These are phyloP conservation scores for Parsonsia alboflavescens DNA, from an alignment of 257 asterid species.

Conservation along the genomic window DNA sequence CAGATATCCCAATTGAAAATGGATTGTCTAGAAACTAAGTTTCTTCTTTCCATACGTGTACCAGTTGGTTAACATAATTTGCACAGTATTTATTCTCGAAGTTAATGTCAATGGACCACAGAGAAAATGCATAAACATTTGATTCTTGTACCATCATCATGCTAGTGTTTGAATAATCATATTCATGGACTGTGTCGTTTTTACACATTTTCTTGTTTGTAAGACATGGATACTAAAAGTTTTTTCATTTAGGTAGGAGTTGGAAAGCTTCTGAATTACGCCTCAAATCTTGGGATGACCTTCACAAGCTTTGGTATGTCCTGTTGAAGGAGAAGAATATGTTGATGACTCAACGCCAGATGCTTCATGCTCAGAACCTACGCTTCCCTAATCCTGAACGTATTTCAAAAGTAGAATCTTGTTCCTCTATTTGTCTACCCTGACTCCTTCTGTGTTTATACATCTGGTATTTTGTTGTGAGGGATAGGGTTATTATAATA, in stretches of 20 bases:
- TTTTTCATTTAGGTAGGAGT: conserved; percentile 57
- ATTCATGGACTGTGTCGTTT: neutral
- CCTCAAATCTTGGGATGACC: conserved; percentile 98
- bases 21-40: neutral
- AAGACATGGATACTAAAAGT: conserved; percentile 3
- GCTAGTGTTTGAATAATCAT: neutral
- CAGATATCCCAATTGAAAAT: neutral
- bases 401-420: conserved; percentile 57
- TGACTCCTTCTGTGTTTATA: neutral
- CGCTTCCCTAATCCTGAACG: conserved; percentile 83
- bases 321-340: conserved; percentile 84
- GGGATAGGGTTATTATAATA: neutral
- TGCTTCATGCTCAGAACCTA: conserved; percentile 83
- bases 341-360: conserved; percentile 91
- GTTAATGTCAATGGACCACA: neutral
- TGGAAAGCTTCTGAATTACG: conserved; percentile 98
- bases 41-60: neutral
- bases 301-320: conserved; percentile 87
- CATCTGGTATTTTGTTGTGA: no score
- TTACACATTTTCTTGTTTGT: neutral
- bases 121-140: neutral
- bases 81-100: neutral
- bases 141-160: neutral
- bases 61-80: neutral
- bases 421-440: conserved; percentile 1